Evolutionary conservation across 176 grass and related monocot genomes (phyloP).

Genomic region (Poa annua): DNA sequence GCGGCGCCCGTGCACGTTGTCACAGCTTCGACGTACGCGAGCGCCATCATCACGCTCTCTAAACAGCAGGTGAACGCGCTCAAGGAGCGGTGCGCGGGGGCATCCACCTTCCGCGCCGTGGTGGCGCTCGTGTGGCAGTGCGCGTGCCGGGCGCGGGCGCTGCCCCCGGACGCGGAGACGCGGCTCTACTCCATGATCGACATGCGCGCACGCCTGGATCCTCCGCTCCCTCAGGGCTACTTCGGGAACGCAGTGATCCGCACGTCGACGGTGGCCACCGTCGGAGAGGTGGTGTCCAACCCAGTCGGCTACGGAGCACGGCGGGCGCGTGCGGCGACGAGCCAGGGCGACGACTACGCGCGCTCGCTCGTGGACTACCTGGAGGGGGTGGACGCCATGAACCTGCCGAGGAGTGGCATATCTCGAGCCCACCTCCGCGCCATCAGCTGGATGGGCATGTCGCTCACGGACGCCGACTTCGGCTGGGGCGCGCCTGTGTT

Average conservation of each 20-base stretch:
- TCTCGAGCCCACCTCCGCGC: too few relatives aligned
- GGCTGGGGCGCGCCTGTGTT: neutral
- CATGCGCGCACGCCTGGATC: slow-evolving; percentile 55
- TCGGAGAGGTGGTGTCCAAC: slow-evolving; percentile 32
- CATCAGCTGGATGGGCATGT: neutral
- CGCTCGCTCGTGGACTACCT: neutral
- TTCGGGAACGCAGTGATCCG: slow-evolving; percentile 63
- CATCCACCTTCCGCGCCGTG: slow-evolving; percentile 64
- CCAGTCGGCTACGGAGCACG: neutral
- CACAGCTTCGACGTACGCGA: neutral
- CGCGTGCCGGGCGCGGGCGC: slow-evolving; percentile 42
- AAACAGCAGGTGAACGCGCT: slow-evolving; percentile 45
- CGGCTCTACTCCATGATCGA: slow-evolving; percentile 72
- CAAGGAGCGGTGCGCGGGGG: slow-evolving; percentile 35
- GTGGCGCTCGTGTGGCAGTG: slow-evolving; percentile 61
- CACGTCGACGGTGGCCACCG: slow-evolving; percentile 39
- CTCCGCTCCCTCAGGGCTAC: slow-evolving; percentile 52
- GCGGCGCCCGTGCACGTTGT: neutral
- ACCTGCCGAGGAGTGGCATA: too few relatives aligned
- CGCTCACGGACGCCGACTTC: neutral
- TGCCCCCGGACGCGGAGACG: slow-evolving; percentile 24
- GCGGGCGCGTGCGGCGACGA: neutral
- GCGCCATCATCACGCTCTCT: slow-evolving; percentile 34
- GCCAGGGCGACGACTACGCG: neutral
- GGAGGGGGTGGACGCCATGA: too few relatives aligned